Base-by-base conservation (phyloP, 169 alveolate species). In the Plasmodium berghei region DNA sequence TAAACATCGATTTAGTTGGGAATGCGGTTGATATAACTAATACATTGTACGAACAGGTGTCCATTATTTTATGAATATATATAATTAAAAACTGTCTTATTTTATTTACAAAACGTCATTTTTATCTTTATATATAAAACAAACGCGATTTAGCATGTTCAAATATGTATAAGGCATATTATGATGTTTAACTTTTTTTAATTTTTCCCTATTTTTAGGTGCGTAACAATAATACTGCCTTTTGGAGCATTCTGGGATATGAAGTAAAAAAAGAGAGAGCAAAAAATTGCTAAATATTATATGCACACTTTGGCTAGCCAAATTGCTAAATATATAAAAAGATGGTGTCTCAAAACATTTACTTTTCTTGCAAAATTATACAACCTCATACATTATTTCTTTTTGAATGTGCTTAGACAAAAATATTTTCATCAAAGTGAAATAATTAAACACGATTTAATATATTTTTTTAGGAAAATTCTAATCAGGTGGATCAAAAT, bases 201-300 rank as follows among this genome's bases (percentile, higher is more conserved):
- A n/a, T n/a, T 40, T 18, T 85, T 48, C n/a, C 9, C 5, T 5
- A 16, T 69, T 85, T 16, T 16, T 42, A 85, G 91, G 73, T 24
- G 14, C 18, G 58, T 9, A 71, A 28, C 56, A 58, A 45, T 16
- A 69, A 67, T 10, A 40, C 28, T 55, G 59, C 77, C 24, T 61
- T 85, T 61, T 85, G 91, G 91, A 85, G 55, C 34, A 85, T 85
- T 0, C 34, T 85, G 14, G 91, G 91, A 52, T 85, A 67, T 58
- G 91, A 67, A 54, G 91, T 85, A 69, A 61, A 40, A 64, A 46
- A 24, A 24, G 24, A 22, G 49, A 70, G 14, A 42, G 16, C 40
- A 66, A 42, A 16, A 34, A 66, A 72, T 10, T 5, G 26, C 0
- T 28, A 9, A 54, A 55, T 16, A 5, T 3, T 9, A 6, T 34